Base-by-base conservation (phyloP, 805 yeast species). In the Ogataea naganishii region DNA sequence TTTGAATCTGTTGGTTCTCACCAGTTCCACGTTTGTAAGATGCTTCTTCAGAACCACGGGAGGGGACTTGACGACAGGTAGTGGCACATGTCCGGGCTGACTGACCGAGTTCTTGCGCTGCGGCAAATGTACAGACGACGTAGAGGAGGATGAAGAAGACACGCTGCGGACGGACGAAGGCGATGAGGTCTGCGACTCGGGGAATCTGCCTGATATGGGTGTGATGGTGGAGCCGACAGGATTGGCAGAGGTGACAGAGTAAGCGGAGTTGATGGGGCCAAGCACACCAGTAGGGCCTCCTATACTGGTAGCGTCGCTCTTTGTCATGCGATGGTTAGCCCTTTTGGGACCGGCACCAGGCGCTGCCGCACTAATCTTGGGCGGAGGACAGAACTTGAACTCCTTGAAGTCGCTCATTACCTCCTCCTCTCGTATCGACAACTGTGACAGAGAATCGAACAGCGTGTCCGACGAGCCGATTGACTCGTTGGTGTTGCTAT, bases 381-480 rank as follows among this genome's bases (percentile, higher is more conserved):
- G 32, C 10, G 20, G 25, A 4, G 32, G 12, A n/a, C 23, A 28
- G n/a, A 27, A 25, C 24, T 18, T 19, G 13, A 8, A 18, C 22
- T 11, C 11, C 30, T 9, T 26, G 24, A 3, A 24, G 36, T 1
- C 25, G 34, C 11, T 40, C 38, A 17, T 39, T 44, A 7, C 36
- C 46, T 18, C 40, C 47, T 30, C 41, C 46, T 21, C 28, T 37
- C 16, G 40, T 43, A 39, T 27, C 24, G 32, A 30, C 7, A 43
- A 27, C 23, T 37, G 40, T 10, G 16, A 19, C 6, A 39, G 37
- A 3, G 35, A 29, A 8, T 40, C 48, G 13, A 35, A 34, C n/a
- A 44, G 26, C 7, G 48, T 44, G n/a, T 44, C 48, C 2, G 45
- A 33, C 27, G 42, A 36, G 6, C 43, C 38, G 2, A 40, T 36